phyloP scores from a whole-genome alignment of 2,329 filamentous ascomycete genomes.

The Dendryphion nanum region DNA sequence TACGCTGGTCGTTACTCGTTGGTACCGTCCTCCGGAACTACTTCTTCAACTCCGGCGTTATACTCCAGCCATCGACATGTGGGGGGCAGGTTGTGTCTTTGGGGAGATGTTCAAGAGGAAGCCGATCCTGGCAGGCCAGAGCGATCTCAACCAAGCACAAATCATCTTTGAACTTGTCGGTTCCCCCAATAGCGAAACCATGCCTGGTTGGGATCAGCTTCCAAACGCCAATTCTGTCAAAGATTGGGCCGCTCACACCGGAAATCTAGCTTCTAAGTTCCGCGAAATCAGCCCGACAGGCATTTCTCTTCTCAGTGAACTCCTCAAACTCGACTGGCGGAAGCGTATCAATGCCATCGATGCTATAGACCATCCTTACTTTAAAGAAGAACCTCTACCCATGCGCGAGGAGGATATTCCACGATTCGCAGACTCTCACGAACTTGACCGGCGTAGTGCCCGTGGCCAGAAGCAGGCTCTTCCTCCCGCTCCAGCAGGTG shows the following conservation, averaged over 20 bases:
- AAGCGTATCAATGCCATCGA: slow-evolving; percentile 90
- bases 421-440: slow-evolving; percentile 89
- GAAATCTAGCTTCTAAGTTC: slow-evolving; percentile 73
- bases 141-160: slow-evolving; percentile 84
- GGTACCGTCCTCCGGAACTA: slow-evolving; percentile 94
- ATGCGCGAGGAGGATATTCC: slow-evolving; percentile 85
- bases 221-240: slow-evolving; percentile 77
- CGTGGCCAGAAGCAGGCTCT: slow-evolving; percentile 80
- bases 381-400: slow-evolving; percentile 74
- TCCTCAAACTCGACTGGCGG: slow-evolving; percentile 86
- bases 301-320: slow-evolving; percentile 75
- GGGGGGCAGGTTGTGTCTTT: slow-evolving; percentile 98
- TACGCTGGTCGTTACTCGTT: slow-evolving; percentile 91
- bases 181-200: slow-evolving; percentile 81
- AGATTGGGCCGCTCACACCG: slow-evolving; percentile 57
- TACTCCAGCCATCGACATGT: slow-evolving; percentile 97
- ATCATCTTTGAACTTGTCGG: slow-evolving; percentile 94
- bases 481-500: slow-evolving; percentile 88
- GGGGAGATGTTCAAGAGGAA: slow-evolving; percentile 95
- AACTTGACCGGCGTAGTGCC: slow-evolving; percentile 90
- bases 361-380: slow-evolving; percentile 89
- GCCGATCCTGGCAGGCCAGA: slow-evolving; percentile 87
- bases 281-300: slow-evolving; percentile 71
- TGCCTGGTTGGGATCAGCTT: slow-evolving; percentile 85
- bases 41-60: slow-evolving; percentile 84